These are phyloP conservation scores for Fraxinus angustifolia DNA, from an alignment of 305 asterid species.

Conservation along the genomic window DNA sequence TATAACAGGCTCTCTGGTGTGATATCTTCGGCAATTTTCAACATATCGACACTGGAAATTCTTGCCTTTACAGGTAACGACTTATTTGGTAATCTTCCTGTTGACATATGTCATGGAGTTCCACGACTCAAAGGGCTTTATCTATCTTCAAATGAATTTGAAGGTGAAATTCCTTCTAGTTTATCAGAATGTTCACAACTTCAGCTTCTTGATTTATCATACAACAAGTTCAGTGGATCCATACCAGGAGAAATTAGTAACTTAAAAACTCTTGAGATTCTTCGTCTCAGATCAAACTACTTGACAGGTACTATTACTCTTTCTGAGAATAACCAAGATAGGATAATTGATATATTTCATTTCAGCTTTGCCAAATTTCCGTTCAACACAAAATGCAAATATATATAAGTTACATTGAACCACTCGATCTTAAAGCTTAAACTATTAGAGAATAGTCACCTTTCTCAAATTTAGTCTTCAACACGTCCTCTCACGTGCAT, in stretches of 20 bases:
- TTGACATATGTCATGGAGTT: slow-evolving; percentile 9
- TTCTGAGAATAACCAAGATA: background rate
- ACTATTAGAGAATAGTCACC: background rate
- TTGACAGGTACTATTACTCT: slow-evolving; percentile 5
- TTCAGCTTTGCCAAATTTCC: background rate
- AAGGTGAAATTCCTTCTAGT: slow-evolving; percentile 22
- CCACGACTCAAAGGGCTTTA: slow-evolving; percentile 1
- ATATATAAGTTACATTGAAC: background rate
- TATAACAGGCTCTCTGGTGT: slow-evolving; percentile 11
- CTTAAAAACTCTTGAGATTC: slow-evolving; percentile 8
- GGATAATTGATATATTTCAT: background rate
- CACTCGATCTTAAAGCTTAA: background rate
- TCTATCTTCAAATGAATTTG: slow-evolving; percentile 4
- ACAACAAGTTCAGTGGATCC: slow-evolving; percentile 19
- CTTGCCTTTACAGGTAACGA: slow-evolving; percentile 8
- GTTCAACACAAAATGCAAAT: background rate
- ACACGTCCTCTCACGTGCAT: background rate
- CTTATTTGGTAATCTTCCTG: slow-evolving; percentile 7
- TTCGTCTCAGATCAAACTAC: slow-evolving; percentile 8
- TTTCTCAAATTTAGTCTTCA: background rate
- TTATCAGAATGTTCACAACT: slow-evolving; percentile 24
- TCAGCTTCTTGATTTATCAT: background rate
- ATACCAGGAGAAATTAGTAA: slow-evolving; percentile 25
- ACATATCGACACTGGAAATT: slow-evolving; percentile 2
- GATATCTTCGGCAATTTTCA: slow-evolving; percentile 14